phyloP scores from a whole-genome alignment of 495 filamentous ascomycete genomes.

The Aspergillus biplanus region DNA sequence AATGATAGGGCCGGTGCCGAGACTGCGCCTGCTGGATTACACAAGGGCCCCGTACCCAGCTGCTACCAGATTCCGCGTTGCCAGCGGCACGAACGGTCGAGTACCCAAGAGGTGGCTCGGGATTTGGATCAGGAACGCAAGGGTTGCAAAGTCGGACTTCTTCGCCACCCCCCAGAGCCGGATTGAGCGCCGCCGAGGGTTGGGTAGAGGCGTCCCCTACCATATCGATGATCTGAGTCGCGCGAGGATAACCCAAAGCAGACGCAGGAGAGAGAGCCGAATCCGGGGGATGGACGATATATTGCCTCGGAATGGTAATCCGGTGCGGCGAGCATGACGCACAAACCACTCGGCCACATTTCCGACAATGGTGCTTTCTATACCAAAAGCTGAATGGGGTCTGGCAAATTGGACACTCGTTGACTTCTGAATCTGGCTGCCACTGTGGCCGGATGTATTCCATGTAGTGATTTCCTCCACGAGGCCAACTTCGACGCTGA shows the following conservation, averaged over 20 bases:
- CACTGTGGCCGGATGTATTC: constrained; percentile 65
- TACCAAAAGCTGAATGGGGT: constrained; percentile 82
- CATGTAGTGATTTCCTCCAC: constrained; percentile 22
- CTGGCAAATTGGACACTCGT: constrained; percentile 79
- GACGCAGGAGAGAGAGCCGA: constrained; percentile 29
- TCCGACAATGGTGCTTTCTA: constrained; percentile 93
- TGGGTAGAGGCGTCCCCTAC: constrained; percentile 41
- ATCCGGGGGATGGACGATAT: constrained; percentile 82
- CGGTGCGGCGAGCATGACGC: constrained; percentile 88
- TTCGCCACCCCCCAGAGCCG: constrained; percentile 74
- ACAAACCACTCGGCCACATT: constrained; percentile 95
- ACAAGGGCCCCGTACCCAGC: constrained; percentile 12
- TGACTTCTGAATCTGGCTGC: constrained; percentile 83
- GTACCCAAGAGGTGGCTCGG: constrained; percentile 56
- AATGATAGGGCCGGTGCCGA: constrained; percentile 28
- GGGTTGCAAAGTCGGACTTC: constrained; percentile 92
- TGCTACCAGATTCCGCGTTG: constrained; percentile 20
- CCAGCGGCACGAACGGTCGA: constrained; percentile 29
- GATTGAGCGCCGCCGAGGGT: constrained; percentile 41
- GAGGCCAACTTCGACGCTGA: constrained; percentile 18
- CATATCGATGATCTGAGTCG: constrained; percentile 41
- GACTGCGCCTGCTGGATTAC: constrained; percentile 19
- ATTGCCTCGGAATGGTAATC: constrained; percentile 92
- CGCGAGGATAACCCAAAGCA: constrained; percentile 25
- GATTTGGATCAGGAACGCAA: constrained; percentile 91